These are phyloP conservation scores for Rhodotorula toruloides DNA, from an alignment of 768 basidiomycete genomes.

Conservation along the genomic window DNA sequence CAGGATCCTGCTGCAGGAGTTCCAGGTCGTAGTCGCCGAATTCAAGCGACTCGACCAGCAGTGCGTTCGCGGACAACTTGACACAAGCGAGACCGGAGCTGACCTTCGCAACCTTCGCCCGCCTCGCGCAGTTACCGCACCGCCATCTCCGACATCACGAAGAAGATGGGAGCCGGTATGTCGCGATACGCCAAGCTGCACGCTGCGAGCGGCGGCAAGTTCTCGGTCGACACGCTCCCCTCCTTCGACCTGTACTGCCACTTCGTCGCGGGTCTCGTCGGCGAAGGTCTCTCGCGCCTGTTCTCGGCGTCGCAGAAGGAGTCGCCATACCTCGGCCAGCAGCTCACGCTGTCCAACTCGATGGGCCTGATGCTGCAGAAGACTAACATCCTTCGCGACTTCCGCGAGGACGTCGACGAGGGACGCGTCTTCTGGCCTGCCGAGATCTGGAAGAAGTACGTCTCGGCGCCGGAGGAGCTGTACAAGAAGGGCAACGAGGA, in stretches of 20 bases:
- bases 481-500: slow-evolving; percentile 54
- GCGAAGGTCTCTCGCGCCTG: slow-evolving; percentile 46
- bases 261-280: slow-evolving; percentile 95
- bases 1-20: slow-evolving; percentile 74
- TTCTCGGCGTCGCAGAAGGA: slow-evolving; percentile 37
- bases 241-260: slow-evolving; percentile 98
- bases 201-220: slow-evolving; percentile 56
- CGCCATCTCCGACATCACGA: slow-evolving; percentile 73
- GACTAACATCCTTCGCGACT: slow-evolving; percentile 96
- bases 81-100: not conserved
- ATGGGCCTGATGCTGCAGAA: slow-evolving; percentile 97
- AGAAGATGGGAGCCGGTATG: slow-evolving; percentile 92
- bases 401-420: slow-evolving; percentile 81
- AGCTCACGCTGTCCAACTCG: slow-evolving; percentile 82
- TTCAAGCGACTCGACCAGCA: slow-evolving; percentile 61
- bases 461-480: slow-evolving; percentile 52
- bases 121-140: slow-evolving; percentile 54
- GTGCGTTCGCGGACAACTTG: slow-evolving; percentile 47
- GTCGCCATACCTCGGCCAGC: slow-evolving; percentile 56
- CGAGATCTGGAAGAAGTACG: slow-evolving; percentile 69
- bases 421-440: slow-evolving; percentile 87
- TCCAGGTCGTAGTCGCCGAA: slow-evolving; percentile 73
- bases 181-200: slow-evolving; percentile 84
- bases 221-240: slow-evolving; percentile 66
- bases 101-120: not conserved